A percentile compares a stretch with the other conserved stretches of the same genome.
Conservation (phyloP, 495 filamentous ascomycete genomes). For the Stereocaulon alpinum region DNA sequence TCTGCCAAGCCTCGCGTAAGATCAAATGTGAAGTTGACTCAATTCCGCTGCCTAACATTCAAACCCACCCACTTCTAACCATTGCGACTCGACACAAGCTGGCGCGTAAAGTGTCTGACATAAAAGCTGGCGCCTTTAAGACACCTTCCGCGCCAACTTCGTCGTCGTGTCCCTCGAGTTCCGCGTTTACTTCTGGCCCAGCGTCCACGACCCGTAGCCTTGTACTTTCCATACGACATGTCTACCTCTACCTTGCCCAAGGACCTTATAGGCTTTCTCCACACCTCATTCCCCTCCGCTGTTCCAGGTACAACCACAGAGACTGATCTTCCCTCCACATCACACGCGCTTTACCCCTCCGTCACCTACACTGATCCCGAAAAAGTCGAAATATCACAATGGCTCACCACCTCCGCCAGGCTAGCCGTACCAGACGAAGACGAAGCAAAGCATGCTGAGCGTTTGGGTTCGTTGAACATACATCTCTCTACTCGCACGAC, state of each 20-base stretch:
- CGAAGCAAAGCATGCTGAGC: constrained; percentile 42
- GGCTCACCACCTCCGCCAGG: constrained; percentile 63
- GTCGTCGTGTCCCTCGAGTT: neutral
- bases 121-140: constrained; percentile 1
- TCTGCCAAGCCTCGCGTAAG: neutral
- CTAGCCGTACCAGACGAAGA: constrained; percentile 51
- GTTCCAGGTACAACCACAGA: constrained; percentile 41
- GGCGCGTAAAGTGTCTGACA: too few relatives aligned
- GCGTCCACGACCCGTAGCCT: neutral
- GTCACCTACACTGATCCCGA: constrained; percentile 64
- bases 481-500: constrained; percentile 85
- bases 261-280: constrained; percentile 44
- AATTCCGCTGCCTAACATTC: neutral
- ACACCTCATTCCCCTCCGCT: constrained; percentile 41
- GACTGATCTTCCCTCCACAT: constrained; percentile 39
- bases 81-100: neutral
- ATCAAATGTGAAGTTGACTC: neutral
- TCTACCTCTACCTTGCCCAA: constrained; percentile 42
- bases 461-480: constrained; percentile 64
- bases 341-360: constrained; percentile 52
- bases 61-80: too few relatives aligned
- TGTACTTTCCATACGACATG: constrained; percentile 26
- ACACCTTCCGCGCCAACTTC: neutral
- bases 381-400: constrained; percentile 76
- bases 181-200: neutral